phyloP scores from a whole-genome alignment of 192 early-diverging fungal species.

The Coemansia pectinata region DNA sequence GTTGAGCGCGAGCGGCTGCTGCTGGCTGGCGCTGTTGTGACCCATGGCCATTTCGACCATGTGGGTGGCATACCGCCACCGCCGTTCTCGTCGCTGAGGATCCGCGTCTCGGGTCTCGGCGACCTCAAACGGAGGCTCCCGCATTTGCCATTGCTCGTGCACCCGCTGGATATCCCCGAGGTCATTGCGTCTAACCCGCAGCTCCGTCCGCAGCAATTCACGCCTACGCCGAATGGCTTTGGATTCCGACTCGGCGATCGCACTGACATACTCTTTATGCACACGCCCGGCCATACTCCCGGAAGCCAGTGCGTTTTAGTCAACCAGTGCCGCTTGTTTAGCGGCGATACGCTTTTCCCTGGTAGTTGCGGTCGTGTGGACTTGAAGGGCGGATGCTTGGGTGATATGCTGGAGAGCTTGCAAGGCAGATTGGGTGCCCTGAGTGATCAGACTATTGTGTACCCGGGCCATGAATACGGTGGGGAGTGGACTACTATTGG shows the following conservation, averaged over 20 bases:
- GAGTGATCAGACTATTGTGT: conserved; percentile 70
- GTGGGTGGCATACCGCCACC: conserved; percentile 85
- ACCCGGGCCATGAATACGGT: conserved; percentile 91
- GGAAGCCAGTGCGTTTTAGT: conserved; percentile 85
- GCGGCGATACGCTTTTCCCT: conserved; percentile 87
- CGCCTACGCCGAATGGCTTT: conserved; percentile 62
- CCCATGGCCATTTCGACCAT: conserved; percentile 88
- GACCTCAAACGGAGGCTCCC: conserved; percentile 74
- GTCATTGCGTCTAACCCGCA: conserved; percentile 70
- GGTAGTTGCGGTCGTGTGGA: conserved; percentile 79
- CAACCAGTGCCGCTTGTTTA: conserved; percentile 72
- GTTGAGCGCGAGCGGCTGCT: conserved; percentile 61
- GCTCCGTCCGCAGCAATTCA: conserved; percentile 57
- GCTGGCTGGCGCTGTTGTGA: conserved; percentile 73
- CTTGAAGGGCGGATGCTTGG: conserved; percentile 70
- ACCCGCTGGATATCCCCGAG: conserved; percentile 72
- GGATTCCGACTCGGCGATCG: conserved; percentile 55
- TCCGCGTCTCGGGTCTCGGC: conserved; percentile 76
- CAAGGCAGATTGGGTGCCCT: conserved; percentile 59
- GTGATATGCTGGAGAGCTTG: conserved; percentile 73
- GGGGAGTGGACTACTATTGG: conserved; percentile 83
- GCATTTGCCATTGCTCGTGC: conserved; percentile 72
- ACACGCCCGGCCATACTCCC: conserved; percentile 92
- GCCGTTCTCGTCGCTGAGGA: conserved; percentile 75
- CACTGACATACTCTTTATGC: conserved; percentile 69